phyloP scores from a whole-genome alignment of 495 filamentous ascomycete species.

The Neurospora sp. region DNA sequence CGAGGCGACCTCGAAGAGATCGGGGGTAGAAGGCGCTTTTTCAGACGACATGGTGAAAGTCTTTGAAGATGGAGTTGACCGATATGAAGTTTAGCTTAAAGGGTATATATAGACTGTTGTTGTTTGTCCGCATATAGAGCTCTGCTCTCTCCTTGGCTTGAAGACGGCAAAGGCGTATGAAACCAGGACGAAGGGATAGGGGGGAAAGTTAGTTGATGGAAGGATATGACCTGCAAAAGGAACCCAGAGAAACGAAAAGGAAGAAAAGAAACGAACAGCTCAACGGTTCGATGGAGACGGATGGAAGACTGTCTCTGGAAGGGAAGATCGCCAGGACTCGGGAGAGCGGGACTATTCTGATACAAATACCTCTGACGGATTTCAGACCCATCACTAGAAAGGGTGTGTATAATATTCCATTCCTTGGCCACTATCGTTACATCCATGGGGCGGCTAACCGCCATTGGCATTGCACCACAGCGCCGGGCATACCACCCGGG shows the following conservation, averaged over 20 bases:
- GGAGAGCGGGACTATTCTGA: neutral
- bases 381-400: neutral
- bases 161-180: neutral
- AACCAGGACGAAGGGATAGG: neutral
- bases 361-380: neutral
- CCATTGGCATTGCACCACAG: neutral
- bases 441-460: neutral
- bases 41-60: neutral
- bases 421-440: neutral
- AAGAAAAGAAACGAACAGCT: neutral
- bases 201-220: neutral
- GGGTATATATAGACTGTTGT: neutral
- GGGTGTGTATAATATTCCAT: neutral
- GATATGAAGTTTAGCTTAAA: neutral
- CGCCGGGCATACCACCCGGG: neutral
- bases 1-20: constrained; percentile 28
- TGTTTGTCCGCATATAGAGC: neutral
- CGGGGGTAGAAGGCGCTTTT: constrained; percentile 13
- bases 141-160: neutral
- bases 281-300: neutral
- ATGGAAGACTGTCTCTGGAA: neutral
- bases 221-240: neutral
- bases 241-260: neutral
- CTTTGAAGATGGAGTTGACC: neutral
- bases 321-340: neutral